Conservation (phyloP, 768 basidiomycete species). For the Suillus subalutaceus region DNA sequence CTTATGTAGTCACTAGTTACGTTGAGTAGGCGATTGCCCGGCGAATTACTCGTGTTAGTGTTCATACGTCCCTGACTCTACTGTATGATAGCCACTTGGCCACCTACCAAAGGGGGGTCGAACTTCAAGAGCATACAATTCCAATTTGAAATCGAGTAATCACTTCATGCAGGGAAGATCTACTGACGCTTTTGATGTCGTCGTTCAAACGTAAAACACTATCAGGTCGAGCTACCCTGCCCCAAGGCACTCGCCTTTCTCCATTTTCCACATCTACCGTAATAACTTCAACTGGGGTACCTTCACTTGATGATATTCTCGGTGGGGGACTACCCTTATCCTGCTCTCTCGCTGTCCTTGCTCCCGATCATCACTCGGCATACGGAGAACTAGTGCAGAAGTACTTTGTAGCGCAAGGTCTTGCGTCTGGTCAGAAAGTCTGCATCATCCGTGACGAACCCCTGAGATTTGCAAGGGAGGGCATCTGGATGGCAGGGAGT, state of each 20-base stretch:
- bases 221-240: slow-evolving; percentile 44
- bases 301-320: slow-evolving; percentile 93
- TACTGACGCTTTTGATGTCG: slow-evolving; percentile 48
- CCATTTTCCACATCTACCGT: slow-evolving; percentile 57
- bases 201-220: slow-evolving; percentile 76
- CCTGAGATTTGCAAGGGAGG: slow-evolving; percentile 59
- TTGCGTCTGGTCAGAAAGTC: slow-evolving; percentile 70
- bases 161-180: background rate
- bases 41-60: background rate
- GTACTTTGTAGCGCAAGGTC: slow-evolving; percentile 88
- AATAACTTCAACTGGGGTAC: slow-evolving; percentile 83
- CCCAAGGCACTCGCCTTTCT: slow-evolving; percentile 59
- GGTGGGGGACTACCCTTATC: slow-evolving; percentile 90
- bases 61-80: background rate
- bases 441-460: slow-evolving; percentile 66
- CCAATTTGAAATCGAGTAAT: background rate
- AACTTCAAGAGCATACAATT: background rate
- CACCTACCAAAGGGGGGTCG: background rate
- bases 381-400: slow-evolving; percentile 86
- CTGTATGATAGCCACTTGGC: background rate
- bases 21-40: background rate
- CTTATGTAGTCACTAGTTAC: background rate
- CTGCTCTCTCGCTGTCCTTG: slow-evolving; percentile 68
- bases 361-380: slow-evolving; percentile 85
- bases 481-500: slow-evolving; percentile 75